Base-by-base conservation (phyloP, 352 stramenopile genomes). In the Globisporangium okanoganense region DNA sequence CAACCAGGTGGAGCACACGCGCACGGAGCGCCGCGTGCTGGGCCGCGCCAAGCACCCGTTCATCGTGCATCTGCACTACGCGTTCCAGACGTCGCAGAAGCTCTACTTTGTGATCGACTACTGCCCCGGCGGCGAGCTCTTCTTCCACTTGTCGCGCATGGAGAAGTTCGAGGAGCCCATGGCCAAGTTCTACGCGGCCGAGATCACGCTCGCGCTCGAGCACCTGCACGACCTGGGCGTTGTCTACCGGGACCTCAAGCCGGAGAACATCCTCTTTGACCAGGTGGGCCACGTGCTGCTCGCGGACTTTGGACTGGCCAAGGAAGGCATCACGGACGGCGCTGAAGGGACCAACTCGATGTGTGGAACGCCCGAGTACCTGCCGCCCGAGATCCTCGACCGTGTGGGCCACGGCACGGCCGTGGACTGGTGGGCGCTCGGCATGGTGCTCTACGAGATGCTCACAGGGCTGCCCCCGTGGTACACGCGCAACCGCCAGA, bases 371-470 rank as follows among this genome's bases (percentile, higher is more conserved):
- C 90, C 89, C 20, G 92, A 98, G 76, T 98, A 98, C 73, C 69
- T 98, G 62, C 88, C 91, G 12, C 92, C 92, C 33, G 91, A 98
- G 77, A 95, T 98, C 58, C 64, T 97, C 8, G 84, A 92, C 72
- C 82, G 87, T 49, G 79, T 92, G 41, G 89, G 87, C 41, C 87
- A 98, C 71, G 92, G 92, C 62, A 97, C 86, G 7, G 85, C 87
- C 18, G 90, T 97, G 13, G 92, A 98, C 71, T 98, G 91, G 89
- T 98, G 92, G 92, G 87, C 87, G 14, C 82, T 98, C 24, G 92
- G 85, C 41, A 93, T 93, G 81, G 82, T 98, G 58, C 73, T 98
- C 14, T 98, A 97, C 75, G 91, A 98, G 64, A 97, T 98, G 91
- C 79, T 98, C 33, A 98, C 86, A 64, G 90, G 90, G 0, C 72